Evolutionary conservation across 331 rosid genomes (phyloP).

Genomic region (Malus hybrid): DNA sequence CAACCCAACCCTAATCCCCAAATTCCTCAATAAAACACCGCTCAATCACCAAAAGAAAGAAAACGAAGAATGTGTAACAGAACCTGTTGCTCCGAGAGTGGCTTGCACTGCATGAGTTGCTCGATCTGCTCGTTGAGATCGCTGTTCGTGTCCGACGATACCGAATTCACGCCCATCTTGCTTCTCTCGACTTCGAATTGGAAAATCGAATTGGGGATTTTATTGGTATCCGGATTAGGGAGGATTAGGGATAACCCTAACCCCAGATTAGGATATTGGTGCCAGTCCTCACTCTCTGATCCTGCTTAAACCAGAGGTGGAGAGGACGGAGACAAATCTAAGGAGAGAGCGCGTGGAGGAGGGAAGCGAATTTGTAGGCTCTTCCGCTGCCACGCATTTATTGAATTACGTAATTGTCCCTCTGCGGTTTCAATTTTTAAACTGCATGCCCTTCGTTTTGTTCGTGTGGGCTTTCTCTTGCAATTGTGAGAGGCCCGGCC

Average conservation of each 20-base stretch:
- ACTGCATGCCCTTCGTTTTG: not conserved
- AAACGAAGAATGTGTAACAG: not conserved
- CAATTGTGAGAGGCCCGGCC: not conserved
- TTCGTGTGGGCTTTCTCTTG: not conserved
- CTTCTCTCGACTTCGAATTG: not conserved
- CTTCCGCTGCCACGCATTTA: not conserved
- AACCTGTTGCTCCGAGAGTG: conserved; percentile 84
- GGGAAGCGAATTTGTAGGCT: conserved; percentile 1
- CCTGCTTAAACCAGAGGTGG: conserved; percentile 13
- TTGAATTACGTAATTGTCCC: not conserved
- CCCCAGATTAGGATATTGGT: conserved; percentile 20
- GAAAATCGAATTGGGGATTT: not conserved
- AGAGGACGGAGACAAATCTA: conserved; percentile 4
- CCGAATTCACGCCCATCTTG: conserved; percentile 55
- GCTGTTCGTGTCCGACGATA: conserved; percentile 37
- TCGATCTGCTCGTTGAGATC: conserved; percentile 89
- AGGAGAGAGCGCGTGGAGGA: conserved; percentile 40
- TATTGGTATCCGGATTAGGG: conserved; percentile 13
- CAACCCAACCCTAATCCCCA: conserved; percentile 3
- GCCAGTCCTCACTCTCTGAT: conserved; percentile 14
- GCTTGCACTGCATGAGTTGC: conserved; percentile 93
- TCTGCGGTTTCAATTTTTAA: not conserved
- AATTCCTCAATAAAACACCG: not conserved
- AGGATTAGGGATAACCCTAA: conserved; percentile 28
- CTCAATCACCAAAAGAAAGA: not conserved